Evolutionary conservation across 1,284 basidiomycete species (phyloP).

Genomic region (Naganishia sp.): DNA sequence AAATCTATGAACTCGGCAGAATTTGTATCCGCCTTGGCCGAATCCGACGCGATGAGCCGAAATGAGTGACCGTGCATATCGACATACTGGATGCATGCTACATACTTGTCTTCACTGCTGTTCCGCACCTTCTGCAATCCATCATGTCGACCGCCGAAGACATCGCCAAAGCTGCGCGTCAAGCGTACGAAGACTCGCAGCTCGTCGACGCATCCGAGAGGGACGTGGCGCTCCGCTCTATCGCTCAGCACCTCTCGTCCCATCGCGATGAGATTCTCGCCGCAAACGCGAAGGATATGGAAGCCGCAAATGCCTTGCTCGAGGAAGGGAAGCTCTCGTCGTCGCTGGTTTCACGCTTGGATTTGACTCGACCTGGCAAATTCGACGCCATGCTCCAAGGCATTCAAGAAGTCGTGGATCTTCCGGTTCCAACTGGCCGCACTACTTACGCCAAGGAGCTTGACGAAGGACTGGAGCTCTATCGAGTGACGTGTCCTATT

Average conservation of each 20-base stretch:
- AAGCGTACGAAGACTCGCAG: constrained; percentile 82
- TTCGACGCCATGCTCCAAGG: constrained; percentile 94
- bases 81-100: not conserved
- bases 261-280: constrained; percentile 68
- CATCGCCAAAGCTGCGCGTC: constrained; percentile 75
- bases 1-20: not conserved
- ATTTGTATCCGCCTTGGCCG: constrained; percentile 9
- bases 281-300: constrained; percentile 78
- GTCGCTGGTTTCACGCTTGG: constrained; percentile 80
- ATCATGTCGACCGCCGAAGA: constrained; percentile 45
- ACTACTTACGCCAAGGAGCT: constrained; percentile 86
- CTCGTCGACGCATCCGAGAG: constrained; percentile 69
- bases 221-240: constrained; percentile 68
- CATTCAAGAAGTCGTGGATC: constrained; percentile 77
- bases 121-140: not conserved
- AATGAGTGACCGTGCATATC: not conserved
- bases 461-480: constrained; percentile 83
- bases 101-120: not conserved
- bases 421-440: constrained; percentile 83
- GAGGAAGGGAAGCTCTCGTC: constrained; percentile 77
- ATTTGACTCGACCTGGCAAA: constrained; percentile 81
- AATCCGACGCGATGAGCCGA: constrained; percentile 11
- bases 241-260: constrained; percentile 66
- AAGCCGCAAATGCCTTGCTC: constrained; percentile 75
- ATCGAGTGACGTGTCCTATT: constrained; percentile 93